Percentiles rank a stretch among this genome's conserved stretches.
phyloP scores from a whole-genome alignment of 2,329 filamentous ascomycete genomes.

The Zymoseptoria brevis region DNA sequence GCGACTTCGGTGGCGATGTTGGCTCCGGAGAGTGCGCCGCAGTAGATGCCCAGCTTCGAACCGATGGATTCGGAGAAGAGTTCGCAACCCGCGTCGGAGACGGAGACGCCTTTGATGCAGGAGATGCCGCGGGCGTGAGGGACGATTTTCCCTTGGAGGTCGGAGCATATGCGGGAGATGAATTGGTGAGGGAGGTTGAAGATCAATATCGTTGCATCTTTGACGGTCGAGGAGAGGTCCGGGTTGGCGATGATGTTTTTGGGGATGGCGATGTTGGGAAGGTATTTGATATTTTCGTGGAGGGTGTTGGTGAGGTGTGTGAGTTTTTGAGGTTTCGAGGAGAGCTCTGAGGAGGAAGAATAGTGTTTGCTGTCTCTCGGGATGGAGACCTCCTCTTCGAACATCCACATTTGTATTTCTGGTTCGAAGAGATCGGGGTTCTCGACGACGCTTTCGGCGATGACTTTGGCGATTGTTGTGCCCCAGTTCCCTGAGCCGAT shows the following conservation, averaged over 20 bases:
- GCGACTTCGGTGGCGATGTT: constrained; percentile 96
- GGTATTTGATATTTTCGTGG: constrained; percentile 97
- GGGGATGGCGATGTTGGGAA: constrained; percentile 78
- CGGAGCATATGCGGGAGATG: constrained; percentile 75
- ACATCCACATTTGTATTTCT: constrained; percentile 98
- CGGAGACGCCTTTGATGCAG: constrained; percentile 96
- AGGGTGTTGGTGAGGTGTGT: constrained; percentile 81
- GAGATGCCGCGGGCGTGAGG: constrained; percentile 90
- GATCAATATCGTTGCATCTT: constrained; percentile 77
- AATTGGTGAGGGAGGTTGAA: constrained; percentile 98
- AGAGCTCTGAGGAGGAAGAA: constrained; percentile 49
- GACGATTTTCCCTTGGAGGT: constrained; percentile 78
- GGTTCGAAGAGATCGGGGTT: constrained; percentile 76
- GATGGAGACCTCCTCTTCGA: constrained; percentile 78
- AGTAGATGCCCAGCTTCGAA: constrained; percentile 86
- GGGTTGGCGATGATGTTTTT: constrained; percentile 78
- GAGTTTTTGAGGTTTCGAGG: constrained; percentile 71
- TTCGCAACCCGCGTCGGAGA: constrained; percentile 74
- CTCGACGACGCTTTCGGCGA: constrained; percentile 80
- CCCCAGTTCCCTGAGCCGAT: constrained; percentile 98
- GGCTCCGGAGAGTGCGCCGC: constrained; percentile 86
- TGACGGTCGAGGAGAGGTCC: constrained; percentile 69
- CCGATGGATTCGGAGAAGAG: constrained; percentile 95
- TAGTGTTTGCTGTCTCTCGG: constrained; percentile 66
- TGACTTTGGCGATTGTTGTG: constrained; percentile 93